These are phyloP conservation scores for Stramenopiles sp. DNA, from an alignment of 352 stramenopile genomes.

Conservation along the genomic window DNA sequence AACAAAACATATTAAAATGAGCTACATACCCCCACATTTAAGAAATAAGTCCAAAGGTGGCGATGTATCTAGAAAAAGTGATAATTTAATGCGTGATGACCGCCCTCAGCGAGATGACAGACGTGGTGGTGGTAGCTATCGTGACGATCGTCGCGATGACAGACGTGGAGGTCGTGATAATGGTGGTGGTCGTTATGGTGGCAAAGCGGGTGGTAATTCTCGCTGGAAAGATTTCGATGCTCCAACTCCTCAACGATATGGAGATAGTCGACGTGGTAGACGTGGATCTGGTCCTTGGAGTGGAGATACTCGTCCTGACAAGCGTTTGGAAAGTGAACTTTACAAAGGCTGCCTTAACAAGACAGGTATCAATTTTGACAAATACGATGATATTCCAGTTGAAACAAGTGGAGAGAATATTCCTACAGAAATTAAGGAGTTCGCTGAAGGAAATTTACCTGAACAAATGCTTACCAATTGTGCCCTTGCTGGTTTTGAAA, in stretches of 20 bases:
- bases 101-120: not conserved
- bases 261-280: conserved; percentile 18
- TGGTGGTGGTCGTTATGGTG: conserved; percentile 16
- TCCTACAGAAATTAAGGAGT: conserved; percentile 51
- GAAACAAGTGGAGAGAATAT: conserved; percentile 65
- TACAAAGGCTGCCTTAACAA: conserved; percentile 37
- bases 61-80: not conserved
- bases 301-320: conserved; percentile 47
- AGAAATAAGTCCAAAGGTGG: not conserved
- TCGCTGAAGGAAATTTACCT: conserved; percentile 42
- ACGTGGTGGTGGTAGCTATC: not conserved
- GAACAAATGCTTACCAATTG: conserved; percentile 58
- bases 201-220: conserved; percentile 14
- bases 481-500: conserved; percentile 59
- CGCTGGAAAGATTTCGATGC: conserved; percentile 15
- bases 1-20: too few relatives aligned
- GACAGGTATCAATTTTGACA: conserved; percentile 92
- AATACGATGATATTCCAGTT: conserved; percentile 88
- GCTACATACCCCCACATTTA: conserved; percentile 4
- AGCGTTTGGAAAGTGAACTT: conserved; percentile 50
- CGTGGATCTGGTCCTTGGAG: conserved; percentile 78
- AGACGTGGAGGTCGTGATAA: conserved; percentile 13
- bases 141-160: conserved; percentile 8
- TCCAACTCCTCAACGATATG: conserved; percentile 14
- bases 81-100: not conserved